Evolutionary conservation across 1,284 basidiomycete genomes (phyloP), one percentile per base, ranked within the genome.

Genomic region (Malassezia psittaci): DNA sequence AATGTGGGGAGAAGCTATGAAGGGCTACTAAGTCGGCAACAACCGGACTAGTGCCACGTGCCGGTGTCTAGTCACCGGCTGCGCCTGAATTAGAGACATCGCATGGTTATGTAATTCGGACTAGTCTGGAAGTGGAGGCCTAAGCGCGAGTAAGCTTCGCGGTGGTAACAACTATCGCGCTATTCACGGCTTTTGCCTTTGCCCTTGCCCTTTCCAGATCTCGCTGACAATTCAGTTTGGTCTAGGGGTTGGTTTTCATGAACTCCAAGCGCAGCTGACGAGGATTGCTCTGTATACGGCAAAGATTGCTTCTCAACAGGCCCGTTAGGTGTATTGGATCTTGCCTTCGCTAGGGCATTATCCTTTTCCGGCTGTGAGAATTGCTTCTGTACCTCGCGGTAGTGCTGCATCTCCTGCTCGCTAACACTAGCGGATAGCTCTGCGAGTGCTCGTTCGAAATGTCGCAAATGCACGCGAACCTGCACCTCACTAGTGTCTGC

Each of bases 371-470:
- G 52, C 32, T 42, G 52, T 16, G 57, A 62, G 82, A 93, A 91
- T 54, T 81, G 80, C 61, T 78, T 76, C 74, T 89, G 87, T 9
- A 91, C 83, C 51, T 77, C 74, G 29, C 80, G 79, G 75, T 98
- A 98, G 72, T 93, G 87, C 8, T 82, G 81, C 84, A 98, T 85
- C 75, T 98, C 94, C 32, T 82, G 82, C 59, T 85, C 80, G 66
- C 85, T 90, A 9, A 99, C 89, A 70, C 87, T 90, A 3, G 94
- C 90, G 10, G 86, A 80, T 2, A 98, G 79, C 62, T 85, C 83
- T 1, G 76, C 66, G 34, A 96, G 77, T 8, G 94, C 91, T 12
- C 75, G 74, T 36, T 82, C 78, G 75, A 98, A 96, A 75, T 96
- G 90, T 12, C 76, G 77, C 59, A 79, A 77, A 3, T 80, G 80